Evolutionary conservation across 1,139 yeast species (phyloP).

Genomic region (Suhomyces choctaworum): DNA sequence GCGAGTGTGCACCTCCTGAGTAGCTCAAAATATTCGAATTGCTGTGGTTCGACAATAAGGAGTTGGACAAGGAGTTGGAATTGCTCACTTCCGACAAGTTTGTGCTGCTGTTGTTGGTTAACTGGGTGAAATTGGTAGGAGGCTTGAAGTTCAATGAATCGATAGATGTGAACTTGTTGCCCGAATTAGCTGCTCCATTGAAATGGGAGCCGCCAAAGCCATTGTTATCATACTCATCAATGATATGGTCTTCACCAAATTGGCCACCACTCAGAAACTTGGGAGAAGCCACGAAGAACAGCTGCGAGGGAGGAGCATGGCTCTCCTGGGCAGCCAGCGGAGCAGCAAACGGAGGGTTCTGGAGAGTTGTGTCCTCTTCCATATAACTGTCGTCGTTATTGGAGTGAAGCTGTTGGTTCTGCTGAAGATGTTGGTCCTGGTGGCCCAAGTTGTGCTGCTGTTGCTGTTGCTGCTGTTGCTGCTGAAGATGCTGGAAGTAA

Average conservation of each 20-base stretch:
- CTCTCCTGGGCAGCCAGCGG: constrained; percentile 12
- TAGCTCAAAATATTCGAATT: constrained; percentile 14
- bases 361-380: constrained; percentile 41
- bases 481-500: constrained; percentile 27
- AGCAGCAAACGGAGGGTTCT: constrained; percentile 18
- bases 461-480: constrained; percentile 20
- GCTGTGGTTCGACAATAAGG: constrained; percentile 27
- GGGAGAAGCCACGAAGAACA: constrained; percentile 23
- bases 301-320: constrained; percentile 14
- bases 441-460: constrained; percentile 18
- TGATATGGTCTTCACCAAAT: constrained; percentile 18
- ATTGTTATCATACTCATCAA: constrained; percentile 16
- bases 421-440: constrained; percentile 14
- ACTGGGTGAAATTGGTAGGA: constrained; percentile 46
- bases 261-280: constrained; percentile 24
- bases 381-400: constrained; percentile 36
- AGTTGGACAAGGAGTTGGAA: constrained; percentile 26
- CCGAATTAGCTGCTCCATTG: constrained; percentile 5
- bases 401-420: constrained; percentile 5
- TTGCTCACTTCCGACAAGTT: constrained; percentile 40
- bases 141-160: constrained; percentile 45
- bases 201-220: constrained; percentile 4
- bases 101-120: constrained; percentile 43
- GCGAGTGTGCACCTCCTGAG: constrained; percentile 10
- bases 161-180: constrained; percentile 36